Conservation (phyloP, 2,329 filamentous ascomycete species). For the Hirsutella rhossiliensis region DNA sequence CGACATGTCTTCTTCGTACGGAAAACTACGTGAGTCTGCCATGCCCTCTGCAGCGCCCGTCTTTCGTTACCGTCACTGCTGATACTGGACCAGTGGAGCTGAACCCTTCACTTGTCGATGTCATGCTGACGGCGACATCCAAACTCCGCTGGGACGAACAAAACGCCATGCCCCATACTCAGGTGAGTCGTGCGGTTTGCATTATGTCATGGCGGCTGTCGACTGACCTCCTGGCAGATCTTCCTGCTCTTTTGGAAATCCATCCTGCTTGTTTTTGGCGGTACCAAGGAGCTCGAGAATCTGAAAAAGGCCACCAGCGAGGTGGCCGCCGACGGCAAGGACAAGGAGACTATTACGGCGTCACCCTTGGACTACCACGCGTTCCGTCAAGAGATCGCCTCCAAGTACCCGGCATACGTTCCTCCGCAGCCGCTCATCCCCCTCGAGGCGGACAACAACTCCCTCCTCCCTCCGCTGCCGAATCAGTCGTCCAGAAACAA, state of each 20-base stretch:
- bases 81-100: constrained; percentile 32
- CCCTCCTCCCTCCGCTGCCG: constrained; percentile 73
- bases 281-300: constrained; percentile 57
- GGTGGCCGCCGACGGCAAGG: constrained; percentile 42
- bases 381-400: constrained; percentile 92
- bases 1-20: constrained; percentile 32
- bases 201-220: neutral
- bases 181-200: constrained; percentile 28
- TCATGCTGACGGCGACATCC: constrained; percentile 57
- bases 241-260: constrained; percentile 88
- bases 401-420: constrained; percentile 94
- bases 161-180: constrained; percentile 46
- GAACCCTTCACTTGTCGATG: constrained; percentile 57
- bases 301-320: constrained; percentile 64
- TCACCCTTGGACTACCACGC: constrained; percentile 93
- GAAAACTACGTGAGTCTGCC: constrained; percentile 35
- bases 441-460: constrained; percentile 81
- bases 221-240: constrained; percentile 31
- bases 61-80: neutral
- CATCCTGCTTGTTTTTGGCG: constrained; percentile 74
- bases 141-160: constrained; percentile 64
- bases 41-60: neutral
- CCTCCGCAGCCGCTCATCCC: constrained; percentile 75
- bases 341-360: constrained; percentile 74
- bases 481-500: constrained; percentile 56